Conservation (phyloP, 306 rosid genomes). For the Leucaena leucocephala region DNA sequence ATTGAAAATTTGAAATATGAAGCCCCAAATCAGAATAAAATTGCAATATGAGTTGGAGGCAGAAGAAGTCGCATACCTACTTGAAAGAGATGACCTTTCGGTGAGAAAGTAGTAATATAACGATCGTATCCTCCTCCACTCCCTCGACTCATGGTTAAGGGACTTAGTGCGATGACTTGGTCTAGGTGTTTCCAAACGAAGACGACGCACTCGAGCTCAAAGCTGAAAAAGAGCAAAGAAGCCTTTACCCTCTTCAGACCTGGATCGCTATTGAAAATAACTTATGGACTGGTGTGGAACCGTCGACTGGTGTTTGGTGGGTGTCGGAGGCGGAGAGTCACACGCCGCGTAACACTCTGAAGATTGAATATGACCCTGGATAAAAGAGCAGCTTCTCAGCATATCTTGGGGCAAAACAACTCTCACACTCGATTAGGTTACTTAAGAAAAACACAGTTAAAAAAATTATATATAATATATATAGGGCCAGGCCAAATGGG, state of each 20-base stretch:
- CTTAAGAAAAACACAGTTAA: too few relatives aligned
- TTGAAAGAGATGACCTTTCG: slow-evolving; percentile 95
- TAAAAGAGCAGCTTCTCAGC: too few relatives aligned
- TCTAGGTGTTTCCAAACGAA: not conserved
- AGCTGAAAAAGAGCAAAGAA: not conserved
- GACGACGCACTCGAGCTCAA: not conserved
- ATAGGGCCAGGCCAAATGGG: too few relatives aligned
- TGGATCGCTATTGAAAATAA: not conserved
- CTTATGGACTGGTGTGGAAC: too few relatives aligned
- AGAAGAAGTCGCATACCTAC: slow-evolving; percentile 44
- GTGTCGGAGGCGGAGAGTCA: too few relatives aligned
- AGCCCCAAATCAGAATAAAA: not conserved
- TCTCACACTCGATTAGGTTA: too few relatives aligned
- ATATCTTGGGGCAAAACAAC: too few relatives aligned
- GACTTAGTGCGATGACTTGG: not conserved
- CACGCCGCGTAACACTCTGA: too few relatives aligned
- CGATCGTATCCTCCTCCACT: slow-evolving; percentile 99
- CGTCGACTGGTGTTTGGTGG: too few relatives aligned
- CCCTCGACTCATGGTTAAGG: slow-evolving; percentile 64
- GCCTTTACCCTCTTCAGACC: not conserved
- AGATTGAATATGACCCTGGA: too few relatives aligned
- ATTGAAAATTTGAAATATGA: not conserved
- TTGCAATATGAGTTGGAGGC: not conserved
- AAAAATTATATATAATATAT: too few relatives aligned
- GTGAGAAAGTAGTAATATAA: slow-evolving; percentile 97